These are phyloP conservation scores for Neurospora terricola DNA, from an alignment of 495 filamentous ascomycete genomes.

Conservation along the genomic window DNA sequence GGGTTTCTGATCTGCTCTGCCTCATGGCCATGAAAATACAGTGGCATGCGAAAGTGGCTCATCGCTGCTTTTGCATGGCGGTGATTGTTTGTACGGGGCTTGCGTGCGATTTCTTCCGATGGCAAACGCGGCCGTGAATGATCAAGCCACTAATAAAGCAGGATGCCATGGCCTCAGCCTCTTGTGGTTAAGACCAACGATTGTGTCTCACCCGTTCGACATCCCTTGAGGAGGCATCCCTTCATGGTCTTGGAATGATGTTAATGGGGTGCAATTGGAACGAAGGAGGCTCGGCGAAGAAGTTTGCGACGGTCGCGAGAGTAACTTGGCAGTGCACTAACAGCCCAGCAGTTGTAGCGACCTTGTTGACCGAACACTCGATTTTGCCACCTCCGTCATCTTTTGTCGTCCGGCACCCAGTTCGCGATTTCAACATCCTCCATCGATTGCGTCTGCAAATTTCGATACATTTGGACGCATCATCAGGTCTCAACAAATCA, in stretches of 20 bases:
- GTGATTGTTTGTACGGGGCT: neutral
- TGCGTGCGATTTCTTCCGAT: neutral
- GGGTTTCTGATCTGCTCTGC: neutral
- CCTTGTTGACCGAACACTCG: neutral
- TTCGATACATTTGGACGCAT: neutral
- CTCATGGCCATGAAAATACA: neutral
- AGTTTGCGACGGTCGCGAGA: neutral
- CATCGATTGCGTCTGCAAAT: neutral
- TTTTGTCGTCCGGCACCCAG: neutral
- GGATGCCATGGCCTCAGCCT: neutral
- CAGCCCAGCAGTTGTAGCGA: neutral
- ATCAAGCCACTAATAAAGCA: neutral
- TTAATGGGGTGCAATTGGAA: neutral
- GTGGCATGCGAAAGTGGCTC: neutral
- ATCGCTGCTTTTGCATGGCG: neutral
- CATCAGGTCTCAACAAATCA: neutral
- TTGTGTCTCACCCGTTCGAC: neutral
- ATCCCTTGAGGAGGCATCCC: neutral
- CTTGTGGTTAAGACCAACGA: neutral
- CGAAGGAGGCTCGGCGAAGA: neutral
- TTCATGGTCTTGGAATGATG: neutral
- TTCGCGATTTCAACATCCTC: neutral
- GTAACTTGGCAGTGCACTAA: neutral
- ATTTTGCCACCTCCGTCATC: neutral
- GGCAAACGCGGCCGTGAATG: neutral